Evolutionary conservation across 75 land plant species (phyloP).

Genomic region (Isoetes taiwanensis): DNA sequence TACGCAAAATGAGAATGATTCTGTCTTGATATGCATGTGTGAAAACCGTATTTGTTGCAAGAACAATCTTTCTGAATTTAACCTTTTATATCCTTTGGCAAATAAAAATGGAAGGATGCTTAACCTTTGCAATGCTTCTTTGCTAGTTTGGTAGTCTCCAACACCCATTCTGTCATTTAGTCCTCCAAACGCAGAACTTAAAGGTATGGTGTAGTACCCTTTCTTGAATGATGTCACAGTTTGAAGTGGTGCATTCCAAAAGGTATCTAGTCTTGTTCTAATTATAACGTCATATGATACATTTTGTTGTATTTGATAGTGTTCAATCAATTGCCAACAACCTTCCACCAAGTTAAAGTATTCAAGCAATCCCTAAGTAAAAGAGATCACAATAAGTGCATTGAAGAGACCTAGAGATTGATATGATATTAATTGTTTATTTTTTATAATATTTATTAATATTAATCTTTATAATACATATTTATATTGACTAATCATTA

Average conservation of each 20-base stretch:
- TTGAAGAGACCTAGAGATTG: too few species aligned
- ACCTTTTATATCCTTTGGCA: slow-evolving; percentile 17
- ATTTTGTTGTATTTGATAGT: slow-evolving; percentile 24
- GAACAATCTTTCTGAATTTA: slow-evolving; percentile 60
- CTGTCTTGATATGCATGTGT: slow-evolving; percentile 4
- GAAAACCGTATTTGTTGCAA: slow-evolving; percentile 31
- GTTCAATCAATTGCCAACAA: slow-evolving; percentile 39
- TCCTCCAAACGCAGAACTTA: slow-evolving; percentile 53
- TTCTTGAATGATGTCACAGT: background rate
- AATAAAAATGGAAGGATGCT: slow-evolving; percentile 28
- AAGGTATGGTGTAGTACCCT: slow-evolving; percentile 37
- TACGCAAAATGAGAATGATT: slow-evolving; percentile 46
- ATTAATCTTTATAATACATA: too few species aligned
- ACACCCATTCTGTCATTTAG: slow-evolving; percentile 68
- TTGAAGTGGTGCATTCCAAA: slow-evolving; percentile 43
- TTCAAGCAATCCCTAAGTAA: slow-evolving; percentile 52
- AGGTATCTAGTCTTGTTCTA: slow-evolving; percentile 69
- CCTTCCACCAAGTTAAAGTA: slow-evolving; percentile 76
- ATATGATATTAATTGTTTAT: too few species aligned
- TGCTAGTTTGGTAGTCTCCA: slow-evolving; percentile 38
- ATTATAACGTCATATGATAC: slow-evolving; percentile 58
- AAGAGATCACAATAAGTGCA: background rate
- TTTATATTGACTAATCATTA: too few species aligned
- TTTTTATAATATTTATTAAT: too few species aligned
- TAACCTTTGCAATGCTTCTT: slow-evolving; percentile 44